Conservation (phyloP, 257 asterid species). For the Haberlea rhodopensis region DNA sequence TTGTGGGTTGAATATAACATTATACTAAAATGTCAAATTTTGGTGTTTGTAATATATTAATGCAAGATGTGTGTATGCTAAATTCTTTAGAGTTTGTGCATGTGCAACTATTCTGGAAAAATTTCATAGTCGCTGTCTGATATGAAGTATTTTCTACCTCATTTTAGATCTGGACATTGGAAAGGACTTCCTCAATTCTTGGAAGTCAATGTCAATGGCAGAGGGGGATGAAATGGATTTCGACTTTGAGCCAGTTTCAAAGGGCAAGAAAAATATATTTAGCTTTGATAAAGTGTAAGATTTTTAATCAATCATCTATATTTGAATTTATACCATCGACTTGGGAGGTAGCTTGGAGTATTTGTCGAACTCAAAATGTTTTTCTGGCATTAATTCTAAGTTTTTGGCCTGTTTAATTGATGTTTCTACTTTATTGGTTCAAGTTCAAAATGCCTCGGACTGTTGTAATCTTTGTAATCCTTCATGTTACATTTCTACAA, state of each 20-base stretch:
- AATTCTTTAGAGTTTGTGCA: constrained; percentile 10
- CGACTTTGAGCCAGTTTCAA: constrained; percentile 63
- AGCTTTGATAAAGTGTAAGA: constrained; percentile 59
- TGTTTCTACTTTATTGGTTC: constrained; percentile 10
- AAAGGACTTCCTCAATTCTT: constrained; percentile 70
- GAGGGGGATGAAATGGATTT: constrained; percentile 68
- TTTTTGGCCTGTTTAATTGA: constrained; percentile 20
- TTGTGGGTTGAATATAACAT: neutral
- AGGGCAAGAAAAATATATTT: constrained; percentile 71
- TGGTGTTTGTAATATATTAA: constrained; percentile 14
- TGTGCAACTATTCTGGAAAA: neutral
- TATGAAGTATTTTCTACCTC: constrained; percentile 23
- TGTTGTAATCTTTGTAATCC: constrained; percentile 4
- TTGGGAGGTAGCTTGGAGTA: constrained; percentile 18
- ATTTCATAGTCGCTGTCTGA: constrained; percentile 16
- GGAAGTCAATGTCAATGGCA: constrained; percentile 68
- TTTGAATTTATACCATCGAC: constrained; percentile 25
- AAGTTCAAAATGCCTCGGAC: constrained; percentile 15
- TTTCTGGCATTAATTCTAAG: constrained; percentile 16
- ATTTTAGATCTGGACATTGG: constrained; percentile 76
- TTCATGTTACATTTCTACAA: constrained; percentile 8
- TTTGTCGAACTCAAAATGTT: constrained; percentile 8
- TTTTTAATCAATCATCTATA: constrained; percentile 23
- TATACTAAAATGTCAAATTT: neutral
- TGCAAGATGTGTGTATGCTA: constrained; percentile 8